phyloP scores from a whole-genome alignment of 208 protist species.

The Endotrypanum monterogeii region DNA sequence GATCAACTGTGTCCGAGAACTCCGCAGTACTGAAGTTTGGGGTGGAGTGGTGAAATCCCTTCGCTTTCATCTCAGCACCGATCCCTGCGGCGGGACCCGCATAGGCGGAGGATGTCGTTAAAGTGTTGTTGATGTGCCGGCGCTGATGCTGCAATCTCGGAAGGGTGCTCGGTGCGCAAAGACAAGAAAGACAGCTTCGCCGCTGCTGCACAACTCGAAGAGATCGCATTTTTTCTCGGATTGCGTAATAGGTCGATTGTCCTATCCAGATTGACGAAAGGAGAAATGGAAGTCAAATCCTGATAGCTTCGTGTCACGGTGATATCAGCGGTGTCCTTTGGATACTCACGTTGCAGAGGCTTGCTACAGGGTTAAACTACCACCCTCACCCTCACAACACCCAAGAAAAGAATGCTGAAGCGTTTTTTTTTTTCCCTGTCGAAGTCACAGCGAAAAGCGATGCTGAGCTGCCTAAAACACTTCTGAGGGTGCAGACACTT shows the following conservation, averaged over 20 bases:
- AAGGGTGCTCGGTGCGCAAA: background rate
- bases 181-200: background rate
- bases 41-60: constrained; percentile 67
- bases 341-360: too few species aligned
- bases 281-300: background rate
- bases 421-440: too few species aligned
- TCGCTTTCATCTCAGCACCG: constrained; percentile 33
- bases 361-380: too few species aligned
- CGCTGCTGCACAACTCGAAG: background rate
- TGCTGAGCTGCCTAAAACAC: too few species aligned
- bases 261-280: background rate
- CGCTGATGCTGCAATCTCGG: background rate
- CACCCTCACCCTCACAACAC: too few species aligned
- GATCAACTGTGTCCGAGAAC: constrained; percentile 20
- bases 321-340: too few species aligned
- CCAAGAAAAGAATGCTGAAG: too few species aligned
- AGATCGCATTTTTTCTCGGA: background rate
- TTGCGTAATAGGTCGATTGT: background rate
- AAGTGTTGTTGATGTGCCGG: background rate
- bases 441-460: too few species aligned
- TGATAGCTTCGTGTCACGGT: too few species aligned
- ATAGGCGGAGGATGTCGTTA: background rate
- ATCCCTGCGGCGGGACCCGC: constrained; percentile 3
- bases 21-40: constrained; percentile 72
- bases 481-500: too few species aligned